Base-by-base conservation (phyloP, 202 grass and related monocot genomes). In the Brachypodium distachyon region DNA sequence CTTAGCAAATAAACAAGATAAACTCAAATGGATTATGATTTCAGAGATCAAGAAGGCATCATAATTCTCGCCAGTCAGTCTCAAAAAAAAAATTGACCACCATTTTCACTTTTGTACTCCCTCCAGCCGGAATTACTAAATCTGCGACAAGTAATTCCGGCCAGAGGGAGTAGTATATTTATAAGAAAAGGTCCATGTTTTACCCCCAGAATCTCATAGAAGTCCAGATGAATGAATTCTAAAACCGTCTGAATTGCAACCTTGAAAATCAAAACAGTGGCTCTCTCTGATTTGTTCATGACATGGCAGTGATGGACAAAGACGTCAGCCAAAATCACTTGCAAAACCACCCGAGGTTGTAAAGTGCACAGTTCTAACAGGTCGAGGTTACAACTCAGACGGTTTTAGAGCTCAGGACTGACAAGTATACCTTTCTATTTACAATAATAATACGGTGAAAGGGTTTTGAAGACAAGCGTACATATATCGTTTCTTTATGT, bases 11-110 rank as follows among this genome's bases (percentile, higher is more conserved):
- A 69, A 67, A 80, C 39, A 28, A 54, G 59, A 77, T 17, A 61
- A 77, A 21, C 58, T 70, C 28, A 70, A 85, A 83, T 40, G n/a
- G 48, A 21, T 51, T 17, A 9, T n/a, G n/a, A 19, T 19, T 51
- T 19, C 19, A 51, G 48, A 51, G 19, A 51, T 51, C 48, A 51
- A n/a, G n/a, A n/a, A n/a, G n/a, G n/a, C n/a, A n/a, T n/a, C n/a
- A n/a, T n/a, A n/a, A n/a, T n/a, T n/a, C n/a, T n/a, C n/a, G n/a
- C n/a, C n/a, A n/a, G n/a, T n/a, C n/a, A n/a, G n/a, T n/a, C n/a
- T n/a, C n/a, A n/a, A n/a, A n/a, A n/a, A n/a, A n/a, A n/a, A n/a
- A n/a, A n/a, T n/a, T n/a, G n/a, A n/a, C n/a, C n/a, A n/a, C n/a
- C n/a, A n/a, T n/a, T n/a, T n/a, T n/a, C n/a, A n/a, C n/a, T n/a